A percentile compares a stretch with the other conserved stretches of the same genome.
Conservation (phyloP, 352 stramenopile species). For the Globisporangium recalcitrans region DNA sequence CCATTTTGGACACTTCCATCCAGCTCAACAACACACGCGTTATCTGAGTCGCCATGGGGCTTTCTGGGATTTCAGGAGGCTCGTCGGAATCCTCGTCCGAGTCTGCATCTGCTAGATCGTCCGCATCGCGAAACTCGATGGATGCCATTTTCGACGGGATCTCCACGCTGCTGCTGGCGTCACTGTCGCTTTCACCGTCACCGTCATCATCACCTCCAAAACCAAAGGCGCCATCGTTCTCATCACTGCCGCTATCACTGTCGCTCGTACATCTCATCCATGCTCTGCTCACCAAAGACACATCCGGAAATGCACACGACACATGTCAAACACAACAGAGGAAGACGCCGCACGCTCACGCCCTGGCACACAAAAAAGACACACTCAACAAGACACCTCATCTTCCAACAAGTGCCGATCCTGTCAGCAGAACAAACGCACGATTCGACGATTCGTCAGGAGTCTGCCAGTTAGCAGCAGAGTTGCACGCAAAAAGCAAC, state of each 20-base stretch:
- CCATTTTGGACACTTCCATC: too few species aligned
- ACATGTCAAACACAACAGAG: not conserved
- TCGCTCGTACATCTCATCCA: conserved; percentile 65
- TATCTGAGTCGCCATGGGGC: conserved; percentile 35
- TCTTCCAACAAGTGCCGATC: conserved; percentile 43
- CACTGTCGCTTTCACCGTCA: conserved; percentile 17
- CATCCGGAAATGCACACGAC: not conserved
- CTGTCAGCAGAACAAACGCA: conserved; percentile 12
- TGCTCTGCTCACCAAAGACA: conserved; percentile 35
- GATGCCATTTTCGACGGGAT: conserved; percentile 8
- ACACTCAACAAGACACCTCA: too few species aligned
- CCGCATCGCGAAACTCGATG: conserved; percentile 8
- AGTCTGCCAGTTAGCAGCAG: too few species aligned
- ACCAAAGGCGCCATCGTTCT: not conserved
- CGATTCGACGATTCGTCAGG: too few species aligned
- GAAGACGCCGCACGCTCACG: too few species aligned
- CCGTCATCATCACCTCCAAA: not conserved
- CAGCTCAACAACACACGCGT: not conserved
- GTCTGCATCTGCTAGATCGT: conserved; percentile 12
- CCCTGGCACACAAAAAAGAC: too few species aligned
- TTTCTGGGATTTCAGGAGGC: conserved; percentile 68
- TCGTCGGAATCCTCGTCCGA: conserved; percentile 35
- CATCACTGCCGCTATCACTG: conserved; percentile 16
- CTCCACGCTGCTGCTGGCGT: conserved; percentile 16
- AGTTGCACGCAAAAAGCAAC: too few species aligned